Evolutionary conservation across 129 eudicot genomes (phyloP).

Genomic region (Tanacetum coccineum): DNA sequence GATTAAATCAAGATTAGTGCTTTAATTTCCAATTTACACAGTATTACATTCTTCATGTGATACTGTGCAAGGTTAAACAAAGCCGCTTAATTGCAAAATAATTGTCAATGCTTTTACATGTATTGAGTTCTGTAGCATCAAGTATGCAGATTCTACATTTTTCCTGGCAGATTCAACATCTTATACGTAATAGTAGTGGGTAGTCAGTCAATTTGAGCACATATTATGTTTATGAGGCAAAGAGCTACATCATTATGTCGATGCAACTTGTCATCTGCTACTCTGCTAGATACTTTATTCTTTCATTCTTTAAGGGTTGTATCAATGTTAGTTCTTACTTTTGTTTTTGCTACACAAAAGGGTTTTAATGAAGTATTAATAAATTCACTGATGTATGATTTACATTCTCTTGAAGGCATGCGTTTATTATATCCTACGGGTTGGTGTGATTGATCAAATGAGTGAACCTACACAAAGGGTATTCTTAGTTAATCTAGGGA

Average conservation of each 20-base stretch:
- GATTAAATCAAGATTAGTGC: constrained; percentile 2
- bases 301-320: constrained; percentile 12
- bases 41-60: neutral
- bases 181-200: constrained; percentile 4
- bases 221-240: constrained; percentile 8
- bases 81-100: neutral
- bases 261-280: constrained; percentile 8
- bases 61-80: constrained; percentile 5
- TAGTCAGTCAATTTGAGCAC: constrained; percentile 13
- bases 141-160: neutral
- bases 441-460: constrained; percentile 96
- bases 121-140: constrained; percentile 9
- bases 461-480: constrained; percentile 95
- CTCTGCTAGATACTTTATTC: constrained; percentile 14
- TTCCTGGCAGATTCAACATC: neutral
- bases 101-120: neutral
- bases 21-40: neutral
- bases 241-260: constrained; percentile 8
- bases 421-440: constrained; percentile 85
- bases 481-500: constrained; percentile 69
- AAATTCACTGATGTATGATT: constrained; percentile 34
- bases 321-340: neutral
- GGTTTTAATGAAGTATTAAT: constrained; percentile 22
- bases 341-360: constrained; percentile 9
- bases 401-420: constrained; percentile 73